These are phyloP conservation scores for Aspergillus indologenus DNA, from an alignment of 495 filamentous ascomycete species.

Conservation along the genomic window DNA sequence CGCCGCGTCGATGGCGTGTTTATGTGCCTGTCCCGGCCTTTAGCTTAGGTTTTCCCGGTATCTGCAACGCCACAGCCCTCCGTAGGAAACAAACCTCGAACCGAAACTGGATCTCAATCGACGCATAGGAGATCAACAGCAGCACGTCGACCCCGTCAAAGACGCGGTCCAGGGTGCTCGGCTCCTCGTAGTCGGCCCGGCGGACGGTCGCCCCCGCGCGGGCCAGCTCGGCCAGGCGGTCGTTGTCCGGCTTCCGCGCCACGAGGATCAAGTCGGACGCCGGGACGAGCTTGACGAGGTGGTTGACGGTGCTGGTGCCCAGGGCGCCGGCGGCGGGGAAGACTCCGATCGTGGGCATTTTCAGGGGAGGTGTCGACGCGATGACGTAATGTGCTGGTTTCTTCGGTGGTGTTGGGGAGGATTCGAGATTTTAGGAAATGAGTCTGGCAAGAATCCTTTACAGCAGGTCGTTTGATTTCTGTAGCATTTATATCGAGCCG, in stretches of 20 bases:
- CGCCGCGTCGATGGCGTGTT: slow-evolving; percentile 56
- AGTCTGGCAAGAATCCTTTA: no score
- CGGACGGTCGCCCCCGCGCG: slow-evolving; percentile 32
- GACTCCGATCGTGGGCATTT: slow-evolving; percentile 39
- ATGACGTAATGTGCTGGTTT: background rate
- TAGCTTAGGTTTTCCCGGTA: no score
- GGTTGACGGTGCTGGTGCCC: slow-evolving; percentile 44
- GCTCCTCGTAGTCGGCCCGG: slow-evolving; percentile 38
- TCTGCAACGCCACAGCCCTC: background rate
- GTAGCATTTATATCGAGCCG: no score
- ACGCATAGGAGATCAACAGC: slow-evolving; percentile 44
- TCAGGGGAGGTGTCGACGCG: no score
- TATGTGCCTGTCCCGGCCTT: slow-evolving; percentile 47
- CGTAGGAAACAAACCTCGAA: slow-evolving; percentile 20
- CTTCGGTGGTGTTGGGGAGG: no score
- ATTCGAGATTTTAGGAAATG: no score
- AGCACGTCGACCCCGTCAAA: slow-evolving; percentile 38
- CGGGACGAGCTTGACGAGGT: slow-evolving; percentile 40
- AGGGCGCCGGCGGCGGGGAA: slow-evolving; percentile 53
- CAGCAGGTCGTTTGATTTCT: no score
- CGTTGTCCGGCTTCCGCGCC: slow-evolving; percentile 44
- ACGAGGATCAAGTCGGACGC: slow-evolving; percentile 42
- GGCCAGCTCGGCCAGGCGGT: slow-evolving; percentile 27
- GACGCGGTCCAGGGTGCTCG: slow-evolving; percentile 25
- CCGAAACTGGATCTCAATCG: slow-evolving; percentile 37